Conservation (phyloP, 2,329 filamentous ascomycete genomes). For the Onygena corvina region DNA sequence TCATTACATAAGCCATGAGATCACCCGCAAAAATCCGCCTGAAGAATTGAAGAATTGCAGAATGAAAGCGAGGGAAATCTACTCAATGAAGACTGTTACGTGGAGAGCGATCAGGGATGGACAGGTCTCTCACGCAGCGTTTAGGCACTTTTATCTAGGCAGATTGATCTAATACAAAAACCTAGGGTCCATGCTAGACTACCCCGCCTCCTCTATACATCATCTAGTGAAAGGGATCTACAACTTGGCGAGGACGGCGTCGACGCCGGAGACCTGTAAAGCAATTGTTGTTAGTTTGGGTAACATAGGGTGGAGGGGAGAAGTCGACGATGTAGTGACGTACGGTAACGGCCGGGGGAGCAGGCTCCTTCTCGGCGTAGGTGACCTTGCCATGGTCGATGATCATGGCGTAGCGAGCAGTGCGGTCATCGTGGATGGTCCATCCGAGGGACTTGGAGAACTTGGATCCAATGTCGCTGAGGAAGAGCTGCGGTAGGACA, state of each 20-base stretch:
- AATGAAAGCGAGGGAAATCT: no score
- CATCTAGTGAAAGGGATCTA: constrained; percentile 19
- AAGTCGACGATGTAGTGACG: no score
- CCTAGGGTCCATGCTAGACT: background rate
- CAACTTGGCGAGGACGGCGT: constrained; percentile 29
- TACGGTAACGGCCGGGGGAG: constrained; percentile 20
- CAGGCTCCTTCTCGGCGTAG: constrained; percentile 63
- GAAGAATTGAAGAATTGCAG: no score
- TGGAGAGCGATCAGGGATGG: no score
- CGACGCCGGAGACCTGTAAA: constrained; percentile 29
- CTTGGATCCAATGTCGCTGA: constrained; percentile 57
- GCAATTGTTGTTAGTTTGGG: background rate
- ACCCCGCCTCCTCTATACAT: background rate
- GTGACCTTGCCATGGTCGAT: constrained; percentile 72
- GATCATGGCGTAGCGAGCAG: constrained; percentile 66
- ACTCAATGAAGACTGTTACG: no score
- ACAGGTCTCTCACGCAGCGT: no score
- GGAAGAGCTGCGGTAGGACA: no score
- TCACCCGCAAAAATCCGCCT: no score
- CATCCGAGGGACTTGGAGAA: constrained; percentile 73
- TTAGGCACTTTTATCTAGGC: no score
- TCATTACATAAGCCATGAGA: no score
- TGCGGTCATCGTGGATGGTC: constrained; percentile 58
- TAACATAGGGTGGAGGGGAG: no score
- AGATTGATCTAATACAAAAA: background rate